These are phyloP conservation scores for Nemophila menziesii DNA, from an alignment of 257 asterid species.

Conservation along the genomic window DNA sequence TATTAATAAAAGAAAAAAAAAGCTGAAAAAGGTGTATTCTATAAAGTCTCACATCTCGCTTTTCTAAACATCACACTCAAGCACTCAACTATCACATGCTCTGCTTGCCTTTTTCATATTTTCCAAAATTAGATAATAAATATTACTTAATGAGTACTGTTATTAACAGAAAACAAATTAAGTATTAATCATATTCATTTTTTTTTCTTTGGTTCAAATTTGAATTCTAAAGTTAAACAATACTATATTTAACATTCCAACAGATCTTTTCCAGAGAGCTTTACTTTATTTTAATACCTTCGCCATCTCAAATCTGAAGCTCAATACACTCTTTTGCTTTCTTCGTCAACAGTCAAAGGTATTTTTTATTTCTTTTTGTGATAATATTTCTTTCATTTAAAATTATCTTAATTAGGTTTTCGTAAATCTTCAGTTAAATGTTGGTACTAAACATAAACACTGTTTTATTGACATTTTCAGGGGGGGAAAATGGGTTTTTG, in stretches of 20 bases:
- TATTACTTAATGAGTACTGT: too few species aligned
- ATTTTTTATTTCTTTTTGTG: constrained; percentile 1
- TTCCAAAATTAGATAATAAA: not conserved
- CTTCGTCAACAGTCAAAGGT: constrained; percentile 1
- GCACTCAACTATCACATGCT: constrained; percentile 42
- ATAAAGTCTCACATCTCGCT: not conserved
- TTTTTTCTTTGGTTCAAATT: too few species aligned
- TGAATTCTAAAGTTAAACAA: too few species aligned
- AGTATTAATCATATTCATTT: too few species aligned
- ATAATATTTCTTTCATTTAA: constrained; percentile 17
- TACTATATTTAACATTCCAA: not conserved
- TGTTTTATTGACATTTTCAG: constrained; percentile 10
- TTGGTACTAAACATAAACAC: constrained; percentile 9
- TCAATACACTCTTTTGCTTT: constrained; percentile 4
- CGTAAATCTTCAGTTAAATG: constrained; percentile 7
- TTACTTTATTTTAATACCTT: not conserved
- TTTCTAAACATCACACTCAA: constrained; percentile 18
- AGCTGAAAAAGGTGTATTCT: constrained; percentile 1
- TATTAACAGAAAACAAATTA: too few species aligned
- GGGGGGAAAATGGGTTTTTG: not conserved
- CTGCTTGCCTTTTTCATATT: constrained; percentile 17
- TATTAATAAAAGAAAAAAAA: not conserved
- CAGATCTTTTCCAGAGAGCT: constrained; percentile 9
- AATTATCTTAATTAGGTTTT: constrained; percentile 19
- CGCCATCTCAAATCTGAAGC: constrained; percentile 10